Base-by-base conservation (phyloP, 352 stramenopile genomes). In the Elongisporangium anandrum region DNA sequence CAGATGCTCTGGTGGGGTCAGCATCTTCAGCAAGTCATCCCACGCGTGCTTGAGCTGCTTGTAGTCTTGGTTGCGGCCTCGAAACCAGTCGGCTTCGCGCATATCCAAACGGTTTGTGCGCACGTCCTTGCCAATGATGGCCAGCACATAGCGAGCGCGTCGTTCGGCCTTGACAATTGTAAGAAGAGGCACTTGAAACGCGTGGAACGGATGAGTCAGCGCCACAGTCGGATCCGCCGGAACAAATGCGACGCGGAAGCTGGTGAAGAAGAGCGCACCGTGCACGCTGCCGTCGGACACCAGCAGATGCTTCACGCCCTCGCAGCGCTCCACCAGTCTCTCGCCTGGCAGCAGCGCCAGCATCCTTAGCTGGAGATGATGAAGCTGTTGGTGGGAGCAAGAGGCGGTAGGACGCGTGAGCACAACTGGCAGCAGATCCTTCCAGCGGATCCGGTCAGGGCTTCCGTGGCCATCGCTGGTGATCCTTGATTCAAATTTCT, bases 261-360 rank as follows among this genome's bases (percentile, higher is more conserved):
- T 75, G 39, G 77, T 85, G 50, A 87, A 82, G 52, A 72, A 78
- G 38, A 69, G 67, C 59, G 81, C 70, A 16, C 77, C 77, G 48
- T 82, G 75, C 16, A 87, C 73, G 0, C 73, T 69, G 19, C 70
- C 73, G 54, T 88, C 75, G 48, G 69, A 77, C 41, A 82, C 66
- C 2, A 87, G 73, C 15, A 87, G 45, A 50, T 83, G 77, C 16
- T 73, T 87, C 52, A 85, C 77, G 56, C 75, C 72, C 61, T 87
- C 68, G 21, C 83, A 72, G 19, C 80, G 59, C 34, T 83, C 74
- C 2, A 82, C 55, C 55, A 85, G 70, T n/a, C 57, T 59, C 54
- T 88, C 78, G 10, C 70, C 75, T 6, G 70, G 70, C 2, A 83
- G 57, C 45, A 68, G 53, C 23, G 29, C 29, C 29, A 41, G 29